These are phyloP conservation scores for Suhomyces sp. DNA, from an alignment of 805 yeast species.

Conservation along the genomic window DNA sequence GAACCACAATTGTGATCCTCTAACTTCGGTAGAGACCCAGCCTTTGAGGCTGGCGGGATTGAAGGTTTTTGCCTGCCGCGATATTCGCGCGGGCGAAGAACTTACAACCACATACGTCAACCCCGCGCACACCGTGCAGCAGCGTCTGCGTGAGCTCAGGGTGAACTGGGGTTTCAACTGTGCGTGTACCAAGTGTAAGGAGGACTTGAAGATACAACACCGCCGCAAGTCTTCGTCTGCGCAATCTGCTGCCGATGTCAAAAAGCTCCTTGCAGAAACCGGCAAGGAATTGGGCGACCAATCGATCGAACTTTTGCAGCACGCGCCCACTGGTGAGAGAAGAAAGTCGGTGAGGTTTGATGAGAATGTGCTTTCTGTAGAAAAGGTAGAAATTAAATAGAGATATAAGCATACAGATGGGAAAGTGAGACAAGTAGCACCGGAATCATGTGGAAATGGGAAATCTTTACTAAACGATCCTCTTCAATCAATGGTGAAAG, in stretches of 20 bases:
- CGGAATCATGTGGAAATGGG: too few species aligned
- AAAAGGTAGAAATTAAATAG: slow-evolving; percentile 15
- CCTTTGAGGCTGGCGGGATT: slow-evolving; percentile 50
- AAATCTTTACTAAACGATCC: too few species aligned
- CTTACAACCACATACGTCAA: slow-evolving; percentile 68
- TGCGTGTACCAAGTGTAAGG: slow-evolving; percentile 61
- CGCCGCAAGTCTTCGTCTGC: slow-evolving; percentile 41
- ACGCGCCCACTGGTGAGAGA: slow-evolving; percentile 41
- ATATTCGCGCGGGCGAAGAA: slow-evolving; percentile 63
- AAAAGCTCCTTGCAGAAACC: slow-evolving; percentile 43
- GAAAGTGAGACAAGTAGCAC: too few species aligned
- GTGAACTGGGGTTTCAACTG: slow-evolving; percentile 82
- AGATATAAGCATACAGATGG: too few species aligned
- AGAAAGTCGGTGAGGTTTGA: slow-evolving; percentile 67
- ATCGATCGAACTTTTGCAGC: slow-evolving; percentile 45
- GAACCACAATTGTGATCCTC: slow-evolving; percentile 77
- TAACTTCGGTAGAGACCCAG: slow-evolving; percentile 49
- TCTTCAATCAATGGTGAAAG: too few species aligned
- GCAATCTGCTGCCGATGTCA: slow-evolving; percentile 34
- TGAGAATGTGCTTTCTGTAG: slow-evolving; percentile 55
- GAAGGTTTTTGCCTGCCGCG: slow-evolving; percentile 51
- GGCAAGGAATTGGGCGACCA: slow-evolving; percentile 39
- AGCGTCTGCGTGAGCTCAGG: slow-evolving; percentile 62
- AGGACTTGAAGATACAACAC: slow-evolving; percentile 46
- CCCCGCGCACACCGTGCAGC: slow-evolving; percentile 57